Percentiles rank a stretch among this genome's conserved stretches.
Evolutionary conservation across 1,139 yeast species (phyloP).

Genomic region (Debaryomycetaceae sp.): DNA sequence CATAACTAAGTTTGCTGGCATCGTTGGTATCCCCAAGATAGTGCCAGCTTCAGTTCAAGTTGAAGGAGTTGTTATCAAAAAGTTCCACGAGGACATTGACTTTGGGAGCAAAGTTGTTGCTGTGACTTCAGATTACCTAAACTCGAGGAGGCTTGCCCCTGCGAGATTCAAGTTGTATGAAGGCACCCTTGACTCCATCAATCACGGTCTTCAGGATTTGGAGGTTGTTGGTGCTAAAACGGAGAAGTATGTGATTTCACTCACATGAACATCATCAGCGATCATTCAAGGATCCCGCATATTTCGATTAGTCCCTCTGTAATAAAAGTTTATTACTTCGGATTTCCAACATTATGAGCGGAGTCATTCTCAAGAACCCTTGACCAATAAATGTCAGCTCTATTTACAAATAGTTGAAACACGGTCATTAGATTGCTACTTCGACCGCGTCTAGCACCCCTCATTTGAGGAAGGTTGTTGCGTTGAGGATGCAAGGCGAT

Average conservation of each 20-base stretch:
- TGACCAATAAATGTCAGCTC: too few relatives aligned
- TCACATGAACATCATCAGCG: too few relatives aligned
- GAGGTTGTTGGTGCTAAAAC: conserved; percentile 39
- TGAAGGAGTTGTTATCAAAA: conserved; percentile 32
- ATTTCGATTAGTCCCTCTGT: too few relatives aligned
- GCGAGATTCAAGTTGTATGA: conserved; percentile 28
- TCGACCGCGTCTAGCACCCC: too few relatives aligned
- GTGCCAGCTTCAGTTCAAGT: conserved; percentile 20
- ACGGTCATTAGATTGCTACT: too few relatives aligned
- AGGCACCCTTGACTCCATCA: conserved; percentile 30
- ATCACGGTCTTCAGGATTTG: conserved; percentile 31
- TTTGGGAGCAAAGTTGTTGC: conserved; percentile 33
- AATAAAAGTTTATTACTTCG: too few relatives aligned
- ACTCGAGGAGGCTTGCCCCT: conserved; percentile 22
- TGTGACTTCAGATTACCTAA: conserved; percentile 26
- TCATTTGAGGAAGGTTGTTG: too few relatives aligned
- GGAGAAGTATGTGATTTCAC: conserved; percentile 34
- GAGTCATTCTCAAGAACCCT: too few relatives aligned
- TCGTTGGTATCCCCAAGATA: conserved; percentile 32
- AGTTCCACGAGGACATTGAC: conserved; percentile 38
- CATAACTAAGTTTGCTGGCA: conserved; percentile 27
- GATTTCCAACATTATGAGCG: too few relatives aligned
- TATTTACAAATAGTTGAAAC: too few relatives aligned
- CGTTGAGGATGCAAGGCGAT: too few relatives aligned
- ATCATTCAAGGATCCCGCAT: too few relatives aligned